Percentiles rank a stretch among this genome's conserved stretches.
phyloP scores from a whole-genome alignment of 495 filamentous ascomycete species.

The Trichoderma orchidacearum region DNA sequence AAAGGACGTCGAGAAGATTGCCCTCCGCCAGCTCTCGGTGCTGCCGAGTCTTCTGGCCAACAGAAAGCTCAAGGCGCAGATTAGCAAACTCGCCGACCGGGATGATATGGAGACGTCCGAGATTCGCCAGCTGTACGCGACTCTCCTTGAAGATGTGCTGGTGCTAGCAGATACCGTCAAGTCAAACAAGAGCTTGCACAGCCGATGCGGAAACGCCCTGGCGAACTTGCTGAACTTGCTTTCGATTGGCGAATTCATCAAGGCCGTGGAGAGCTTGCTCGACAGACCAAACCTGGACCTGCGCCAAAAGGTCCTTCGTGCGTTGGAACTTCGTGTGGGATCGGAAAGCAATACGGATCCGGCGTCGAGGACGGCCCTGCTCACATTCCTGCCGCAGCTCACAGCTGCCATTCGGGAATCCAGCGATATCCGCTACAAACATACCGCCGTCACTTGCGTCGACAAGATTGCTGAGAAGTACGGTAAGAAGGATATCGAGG shows the following conservation, averaged over 20 bases:
- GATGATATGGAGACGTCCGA: conserved; percentile 46
- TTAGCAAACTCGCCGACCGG: conserved; percentile 30
- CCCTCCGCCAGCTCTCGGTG: conserved; percentile 48
- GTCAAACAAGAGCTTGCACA: conserved; percentile 45
- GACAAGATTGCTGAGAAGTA: conserved; percentile 85
- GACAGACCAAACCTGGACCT: conserved; percentile 56
- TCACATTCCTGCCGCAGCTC: conserved; percentile 67
- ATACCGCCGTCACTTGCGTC: conserved; percentile 71
- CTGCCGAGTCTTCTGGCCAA: conserved; percentile 39
- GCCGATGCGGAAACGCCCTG: conserved; percentile 53
- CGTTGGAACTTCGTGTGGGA: conserved; percentile 61
- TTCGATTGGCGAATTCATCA: conserved; percentile 72
- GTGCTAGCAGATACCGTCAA: conserved; percentile 45
- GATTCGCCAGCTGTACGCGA: conserved; percentile 54
- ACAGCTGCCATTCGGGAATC: conserved; percentile 59
- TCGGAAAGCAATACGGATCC: conserved; percentile 51
- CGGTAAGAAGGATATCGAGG: conserved; percentile 67
- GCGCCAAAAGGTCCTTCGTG: conserved; percentile 63
- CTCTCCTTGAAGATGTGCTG: conserved; percentile 54
- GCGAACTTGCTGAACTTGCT: conserved; percentile 63
- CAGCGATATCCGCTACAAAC: conserved; percentile 57
- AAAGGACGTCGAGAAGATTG: conserved; percentile 42
- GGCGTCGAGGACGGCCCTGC: conserved; percentile 50
- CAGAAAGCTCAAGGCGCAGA: conserved; percentile 31
- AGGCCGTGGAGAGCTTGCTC: conserved; percentile 65